Evolutionary conservation across 805 yeast genomes (phyloP).

Genomic region (Starmerella asiatica): DNA sequence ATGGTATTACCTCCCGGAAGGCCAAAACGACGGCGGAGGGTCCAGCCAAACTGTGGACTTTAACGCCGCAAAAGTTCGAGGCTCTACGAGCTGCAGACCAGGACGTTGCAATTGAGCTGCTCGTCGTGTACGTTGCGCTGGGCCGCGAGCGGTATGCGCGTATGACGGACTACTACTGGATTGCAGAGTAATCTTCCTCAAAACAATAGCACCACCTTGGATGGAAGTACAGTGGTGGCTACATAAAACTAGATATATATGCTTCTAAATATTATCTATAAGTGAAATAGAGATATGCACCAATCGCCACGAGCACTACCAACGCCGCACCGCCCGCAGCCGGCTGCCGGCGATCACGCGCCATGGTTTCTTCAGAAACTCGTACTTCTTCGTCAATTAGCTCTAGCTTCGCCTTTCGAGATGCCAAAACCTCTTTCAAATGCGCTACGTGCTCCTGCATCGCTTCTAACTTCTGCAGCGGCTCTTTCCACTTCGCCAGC

Average conservation of each 20-base stretch:
- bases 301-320: neutral
- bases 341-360: neutral
- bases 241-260: too few species aligned
- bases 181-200: constrained; percentile 14
- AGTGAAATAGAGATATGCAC: neutral
- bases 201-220: too few species aligned
- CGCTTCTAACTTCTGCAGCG: constrained; percentile 17
- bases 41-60: constrained; percentile 10
- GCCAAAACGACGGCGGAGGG: constrained; percentile 12
- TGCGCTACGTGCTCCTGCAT: constrained; percentile 20
- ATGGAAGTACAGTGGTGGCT: too few species aligned
- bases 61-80: constrained; percentile 2
- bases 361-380: constrained; percentile 1
- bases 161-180: constrained; percentile 17
- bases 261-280: neutral
- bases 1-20: constrained; percentile 1
- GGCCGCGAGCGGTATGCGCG: constrained; percentile 9
- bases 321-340: too few species aligned
- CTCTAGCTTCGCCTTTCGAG: constrained; percentile 20
- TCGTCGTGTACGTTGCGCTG: constrained; percentile 4
- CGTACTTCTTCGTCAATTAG: constrained; percentile 18
- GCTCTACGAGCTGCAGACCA: neutral
- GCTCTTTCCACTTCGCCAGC: constrained; percentile 20
- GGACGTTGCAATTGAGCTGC: constrained; percentile 11
- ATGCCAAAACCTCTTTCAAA: constrained; percentile 19